phyloP scores from a whole-genome alignment of 768 basidiomycete species.

The Grammothele lineata region DNA sequence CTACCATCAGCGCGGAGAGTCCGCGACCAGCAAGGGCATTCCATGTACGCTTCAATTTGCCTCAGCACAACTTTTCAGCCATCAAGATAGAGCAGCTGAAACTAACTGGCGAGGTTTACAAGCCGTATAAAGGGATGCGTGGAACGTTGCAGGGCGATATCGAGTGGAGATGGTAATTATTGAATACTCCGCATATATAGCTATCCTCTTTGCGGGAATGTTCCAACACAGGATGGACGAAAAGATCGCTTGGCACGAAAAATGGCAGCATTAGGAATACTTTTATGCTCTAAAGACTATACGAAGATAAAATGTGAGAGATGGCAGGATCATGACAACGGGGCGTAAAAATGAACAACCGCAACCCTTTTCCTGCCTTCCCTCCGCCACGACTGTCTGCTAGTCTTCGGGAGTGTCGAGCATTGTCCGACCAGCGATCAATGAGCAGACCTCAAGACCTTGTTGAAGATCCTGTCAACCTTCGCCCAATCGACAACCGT shows the following conservation, averaged over 20 bases:
- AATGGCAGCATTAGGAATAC: conserved; percentile 10
- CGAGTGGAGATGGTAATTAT: conserved; percentile 47
- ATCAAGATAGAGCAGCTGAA: conserved; percentile 85
- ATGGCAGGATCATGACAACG: background rate
- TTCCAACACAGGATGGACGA: too few relatives aligned
- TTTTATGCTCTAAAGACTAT: conserved; percentile 18
- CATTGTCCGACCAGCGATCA: too few relatives aligned
- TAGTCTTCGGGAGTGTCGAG: too few relatives aligned
- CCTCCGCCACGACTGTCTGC: too few relatives aligned
- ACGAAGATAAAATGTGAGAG: conserved; percentile 11
- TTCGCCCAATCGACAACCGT: conserved; percentile 73
- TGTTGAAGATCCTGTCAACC: conserved; percentile 34
- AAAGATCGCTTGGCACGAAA: background rate
- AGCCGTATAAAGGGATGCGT: conserved; percentile 89
- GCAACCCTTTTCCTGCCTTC: background rate
- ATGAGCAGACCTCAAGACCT: background rate
- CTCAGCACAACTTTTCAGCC: conserved; percentile 67
- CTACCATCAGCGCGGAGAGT: conserved; percentile 30
- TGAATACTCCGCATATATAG: background rate
- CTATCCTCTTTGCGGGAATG: too few relatives aligned
- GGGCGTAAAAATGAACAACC: background rate
- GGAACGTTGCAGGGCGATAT: conserved; percentile 59
- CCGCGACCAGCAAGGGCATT: conserved; percentile 74
- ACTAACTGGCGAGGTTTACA: conserved; percentile 75
- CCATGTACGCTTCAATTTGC: conserved; percentile 66